Base-by-base conservation (phyloP, 176 grass and related monocot species). In the Areca catechu region DNA sequence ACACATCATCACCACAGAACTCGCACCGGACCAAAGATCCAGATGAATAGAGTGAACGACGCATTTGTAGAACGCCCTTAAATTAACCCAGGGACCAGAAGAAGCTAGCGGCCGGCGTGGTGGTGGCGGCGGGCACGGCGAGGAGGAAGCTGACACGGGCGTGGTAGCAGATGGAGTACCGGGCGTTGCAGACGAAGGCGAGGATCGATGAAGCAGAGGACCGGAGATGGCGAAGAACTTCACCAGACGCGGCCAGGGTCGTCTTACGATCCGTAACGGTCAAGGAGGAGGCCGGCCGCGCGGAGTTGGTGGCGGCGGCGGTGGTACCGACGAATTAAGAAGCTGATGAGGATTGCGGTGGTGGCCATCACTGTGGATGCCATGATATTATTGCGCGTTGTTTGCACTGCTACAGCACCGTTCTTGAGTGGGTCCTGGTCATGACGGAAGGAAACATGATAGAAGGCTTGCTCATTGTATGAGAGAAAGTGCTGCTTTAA, bases 161-260 rank as follows among this genome's bases (percentile, higher is more conserved):
- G 68, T 85, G 83, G 69, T 89, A 75, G 22, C 81, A 76, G 75
- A 89, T 89, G 69, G 85, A 71, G 15, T 76, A 73, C n/a, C n/a
- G n/a, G n/a, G n/a, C n/a, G n/a, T n/a, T n/a, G n/a, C n/a, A n/a
- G n/a, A n/a, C n/a, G n/a, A n/a, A n/a, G n/a, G n/a, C n/a, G n/a
- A n/a, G n/a, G n/a, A n/a, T n/a, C n/a, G 76, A 95, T 82, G 76
- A 89, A 95, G 82, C 85, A 89, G 69, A 89, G 76, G 53, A n/a
- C n/a, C n/a, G n/a, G 79, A 80, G 71, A 95, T 80, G 58, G 86
- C 62, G 28, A 95, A 82, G 85, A 73, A 83, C 70, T 89, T 84
- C 66, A 85, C 70, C 28, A n/a, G 82, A 63, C 29, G 74, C 68
- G 22, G 75, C 67, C 65, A 54, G 18, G 23, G 60, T 16, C 43